Base-by-base conservation (phyloP, 2,329 filamentous ascomycete species). In the Monosporascus sp. region DNA sequence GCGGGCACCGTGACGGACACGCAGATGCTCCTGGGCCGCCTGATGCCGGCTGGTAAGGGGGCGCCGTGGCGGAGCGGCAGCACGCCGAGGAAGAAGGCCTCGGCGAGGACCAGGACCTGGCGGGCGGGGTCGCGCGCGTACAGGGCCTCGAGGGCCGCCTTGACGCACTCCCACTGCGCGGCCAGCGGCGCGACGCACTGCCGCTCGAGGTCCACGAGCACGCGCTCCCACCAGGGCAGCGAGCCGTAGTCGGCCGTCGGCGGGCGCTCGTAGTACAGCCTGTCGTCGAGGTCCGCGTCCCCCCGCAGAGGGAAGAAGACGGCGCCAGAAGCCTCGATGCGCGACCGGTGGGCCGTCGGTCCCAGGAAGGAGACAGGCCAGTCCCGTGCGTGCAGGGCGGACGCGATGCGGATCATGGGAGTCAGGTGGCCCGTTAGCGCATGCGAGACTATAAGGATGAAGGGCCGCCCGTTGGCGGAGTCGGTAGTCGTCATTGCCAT, bases 1-100 rank as follows among this genome's bases (percentile, higher is more conserved):
- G 65, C 64, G 0, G 72, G 71, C 2, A 68, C 60, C 7, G 70
- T 72, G n/a, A 74, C 67, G 24, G 67, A 72, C 1, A 74, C 51
- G 54, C 68, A 70, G 14, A 70, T 41, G 2, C 66, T 64, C 43
- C 52, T 51, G 3, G 67, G 62, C 17, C 7, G 35, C n/a, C 38
- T 50, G 1, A 66, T 53, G 8, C 57, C 56, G 1, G 49, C 35
- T 0, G 66, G 63, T 2, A 72, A 50, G 0, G 57, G 14, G 1
- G 70, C 69, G 3, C 66, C 67, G 48, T 62, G 59, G 41, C 64
- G 67, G 11, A 71, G 50, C 2, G 71, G 71, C 52, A 73, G 55
- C 7, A 67, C 55, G 15, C 70, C 70, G 43, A 68, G 66, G 53
- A 70, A 72, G 52, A 72, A 67, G 11, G 67, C 67, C 54, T 72